These are phyloP conservation scores for Aspergillus conjunctus DNA, from an alignment of 495 filamentous ascomycete species.

Conservation along the genomic window DNA sequence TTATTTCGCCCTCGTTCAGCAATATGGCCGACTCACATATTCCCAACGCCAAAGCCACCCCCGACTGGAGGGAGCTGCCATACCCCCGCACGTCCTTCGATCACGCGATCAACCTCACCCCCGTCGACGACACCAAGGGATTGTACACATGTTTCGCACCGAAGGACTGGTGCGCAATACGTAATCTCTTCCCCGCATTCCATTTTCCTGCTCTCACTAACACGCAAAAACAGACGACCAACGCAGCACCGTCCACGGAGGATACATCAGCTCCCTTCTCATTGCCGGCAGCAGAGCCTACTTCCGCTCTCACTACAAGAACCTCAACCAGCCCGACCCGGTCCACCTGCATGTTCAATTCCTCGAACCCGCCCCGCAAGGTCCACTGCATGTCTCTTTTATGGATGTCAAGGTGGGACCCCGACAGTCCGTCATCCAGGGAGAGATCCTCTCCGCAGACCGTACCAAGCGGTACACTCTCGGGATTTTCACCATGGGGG, in stretches of 20 bases:
- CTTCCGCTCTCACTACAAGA: neutral
- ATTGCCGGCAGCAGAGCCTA: neutral
- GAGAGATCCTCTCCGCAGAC: neutral
- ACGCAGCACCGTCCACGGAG: neutral
- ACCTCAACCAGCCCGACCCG: neutral
- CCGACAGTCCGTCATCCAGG: neutral
- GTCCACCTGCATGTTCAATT: constrained; percentile 1
- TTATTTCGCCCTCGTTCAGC: neutral
- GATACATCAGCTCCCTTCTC: neutral
- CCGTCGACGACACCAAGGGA: neutral
- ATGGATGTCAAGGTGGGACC: neutral
- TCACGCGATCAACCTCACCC: neutral
- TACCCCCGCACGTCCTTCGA: neutral
- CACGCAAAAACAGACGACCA: neutral
- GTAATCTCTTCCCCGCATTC: neutral
- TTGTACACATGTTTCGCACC: neutral
- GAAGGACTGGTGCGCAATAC: neutral
- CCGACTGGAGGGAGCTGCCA: neutral
- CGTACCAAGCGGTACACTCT: neutral
- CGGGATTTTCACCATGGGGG: neutral
- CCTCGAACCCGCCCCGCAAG: neutral
- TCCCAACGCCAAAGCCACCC: neutral
- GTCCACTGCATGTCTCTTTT: neutral
- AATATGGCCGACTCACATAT: neutral
- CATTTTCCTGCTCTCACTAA: neutral